phyloP scores from a whole-genome alignment of 441 rosid species.

The Populus trichocarpa region DNA sequence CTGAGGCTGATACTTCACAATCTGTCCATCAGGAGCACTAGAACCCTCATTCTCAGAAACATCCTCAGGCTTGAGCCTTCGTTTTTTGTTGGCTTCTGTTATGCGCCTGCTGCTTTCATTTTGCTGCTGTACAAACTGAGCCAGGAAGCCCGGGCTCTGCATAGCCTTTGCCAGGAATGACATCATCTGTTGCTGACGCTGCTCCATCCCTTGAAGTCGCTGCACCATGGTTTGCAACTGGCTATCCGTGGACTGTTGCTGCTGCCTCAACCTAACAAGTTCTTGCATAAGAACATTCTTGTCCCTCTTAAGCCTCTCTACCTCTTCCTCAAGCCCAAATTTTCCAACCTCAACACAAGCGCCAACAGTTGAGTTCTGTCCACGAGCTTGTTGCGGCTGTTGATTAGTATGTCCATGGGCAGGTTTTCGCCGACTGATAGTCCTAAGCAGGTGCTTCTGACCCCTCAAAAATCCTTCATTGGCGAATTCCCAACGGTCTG shows the following conservation, averaged over 20 bases:
- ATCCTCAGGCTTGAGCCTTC: constrained; percentile 79
- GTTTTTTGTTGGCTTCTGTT: constrained; percentile 66
- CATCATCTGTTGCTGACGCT: constrained; percentile 94
- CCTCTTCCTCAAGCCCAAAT: constrained; percentile 89
- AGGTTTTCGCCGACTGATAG: constrained; percentile 73
- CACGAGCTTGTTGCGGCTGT: constrained; percentile 48
- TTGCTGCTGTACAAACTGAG: constrained; percentile 94
- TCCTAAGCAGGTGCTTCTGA: constrained; percentile 72
- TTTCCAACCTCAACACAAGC: constrained; percentile 94
- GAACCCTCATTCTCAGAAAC: constrained; percentile 39
- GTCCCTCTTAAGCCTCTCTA: constrained; percentile 92
- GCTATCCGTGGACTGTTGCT: constrained; percentile 80
- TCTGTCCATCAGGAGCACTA: constrained; percentile 71
- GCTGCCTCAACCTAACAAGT: constrained; percentile 85
- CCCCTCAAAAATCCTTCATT: constrained; percentile 90
- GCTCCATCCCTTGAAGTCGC: constrained; percentile 94
- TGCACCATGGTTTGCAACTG: constrained; percentile 78
- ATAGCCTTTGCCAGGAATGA: constrained; percentile 91
- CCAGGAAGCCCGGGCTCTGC: constrained; percentile 85
- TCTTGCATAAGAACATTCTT: constrained; percentile 95
- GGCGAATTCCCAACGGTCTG: constrained; percentile 93
- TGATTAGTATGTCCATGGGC: constrained; percentile 64
- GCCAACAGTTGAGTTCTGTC: constrained; percentile 56
- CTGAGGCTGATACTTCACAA: constrained; percentile 72
- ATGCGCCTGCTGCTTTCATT: constrained; percentile 71